Evolutionary conservation across 352 stramenopile genomes (phyloP), one percentile per base, ranked within the genome.

Genomic region (Globisporangium orthogonon): DNA sequence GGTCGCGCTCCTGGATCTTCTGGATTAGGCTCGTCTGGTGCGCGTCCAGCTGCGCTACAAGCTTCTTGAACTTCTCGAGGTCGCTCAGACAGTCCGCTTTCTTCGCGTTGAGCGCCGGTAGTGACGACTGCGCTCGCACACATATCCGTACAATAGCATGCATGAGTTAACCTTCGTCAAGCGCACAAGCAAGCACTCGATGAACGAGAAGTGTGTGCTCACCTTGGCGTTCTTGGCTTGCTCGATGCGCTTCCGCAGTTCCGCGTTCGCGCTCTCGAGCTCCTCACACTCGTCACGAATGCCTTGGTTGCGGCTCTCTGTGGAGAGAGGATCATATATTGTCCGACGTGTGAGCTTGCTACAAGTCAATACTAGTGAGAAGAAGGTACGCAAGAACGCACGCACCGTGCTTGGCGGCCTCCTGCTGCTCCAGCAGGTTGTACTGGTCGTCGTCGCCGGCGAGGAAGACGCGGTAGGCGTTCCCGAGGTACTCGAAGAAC

Each of bases 401-500:
- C 69, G 54, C 61, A 83, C 72, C 72, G 45, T 76, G 60, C 55
- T 86, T 83, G 41, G 61, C 67, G 47, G 67, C 66, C 43, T 88
- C 73, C 39, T 96, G 75, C 40, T 78, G 71, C 70, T 98, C 89
- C 23, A 99, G 70, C 13, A 74, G 60, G 35, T 86, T 79, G 61
- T 89, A 92, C 52, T 85, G 74, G 37, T 97, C 91, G 59, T 98
- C 95, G 59, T 98, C 91, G 39, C 94, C 91, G 4, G 82, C 70
- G 47, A 99, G 68, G 67, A 99, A 99, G 23, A 86, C 83, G 40
- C 70, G 70, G 69, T 99, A 99, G 5, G 90, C 85, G 29, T 74
- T 83, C 57, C 77, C 72, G 4, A 99, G 65, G 69, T 98, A 99
- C 52, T 91, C 82, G 61, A 99, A 98, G 66, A 98, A 99, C 7